Conservation (phyloP, 2,329 filamentous ascomycete genomes). For the Cladorrhinum sp. region DNA sequence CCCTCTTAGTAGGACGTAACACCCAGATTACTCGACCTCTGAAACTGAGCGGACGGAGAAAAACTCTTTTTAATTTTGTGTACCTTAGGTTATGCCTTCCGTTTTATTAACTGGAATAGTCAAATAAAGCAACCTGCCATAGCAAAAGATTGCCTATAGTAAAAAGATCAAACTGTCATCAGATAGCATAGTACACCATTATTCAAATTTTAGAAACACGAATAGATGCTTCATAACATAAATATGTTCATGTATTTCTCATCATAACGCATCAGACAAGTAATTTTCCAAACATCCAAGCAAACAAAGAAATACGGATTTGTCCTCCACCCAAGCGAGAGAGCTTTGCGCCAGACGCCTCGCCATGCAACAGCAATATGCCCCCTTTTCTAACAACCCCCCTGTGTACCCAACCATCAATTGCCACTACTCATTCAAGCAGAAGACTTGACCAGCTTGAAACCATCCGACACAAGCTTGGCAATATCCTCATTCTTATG, state of each 20-base stretch:
- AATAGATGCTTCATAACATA: not conserved
- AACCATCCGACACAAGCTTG: conserved; percentile 72
- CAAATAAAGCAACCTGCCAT: too few relatives aligned
- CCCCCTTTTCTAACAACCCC: not conserved
- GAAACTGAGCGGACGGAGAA: too few relatives aligned
- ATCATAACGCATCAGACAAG: not conserved
- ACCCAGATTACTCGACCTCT: too few relatives aligned
- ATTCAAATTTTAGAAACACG: not conserved
- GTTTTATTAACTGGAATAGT: too few relatives aligned
- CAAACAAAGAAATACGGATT: not conserved
- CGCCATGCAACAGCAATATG: not conserved
- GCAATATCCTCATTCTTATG: conserved; percentile 91
- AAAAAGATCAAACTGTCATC: too few relatives aligned
- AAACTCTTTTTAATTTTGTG: too few relatives aligned
- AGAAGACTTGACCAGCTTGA: conserved; percentile 64
- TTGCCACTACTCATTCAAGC: conserved; percentile 39
- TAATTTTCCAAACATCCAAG: not conserved
- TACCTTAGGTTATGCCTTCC: too few relatives aligned
- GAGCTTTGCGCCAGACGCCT: not conserved
- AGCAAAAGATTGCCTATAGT: too few relatives aligned
- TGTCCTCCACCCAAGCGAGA: not conserved
- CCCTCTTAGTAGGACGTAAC: too few relatives aligned
- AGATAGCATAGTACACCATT: not conserved
- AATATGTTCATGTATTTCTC: not conserved
- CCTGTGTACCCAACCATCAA: too few relatives aligned